phyloP scores from a whole-genome alignment of 345 rosid species.

The Mallotus nudiflorus region DNA sequence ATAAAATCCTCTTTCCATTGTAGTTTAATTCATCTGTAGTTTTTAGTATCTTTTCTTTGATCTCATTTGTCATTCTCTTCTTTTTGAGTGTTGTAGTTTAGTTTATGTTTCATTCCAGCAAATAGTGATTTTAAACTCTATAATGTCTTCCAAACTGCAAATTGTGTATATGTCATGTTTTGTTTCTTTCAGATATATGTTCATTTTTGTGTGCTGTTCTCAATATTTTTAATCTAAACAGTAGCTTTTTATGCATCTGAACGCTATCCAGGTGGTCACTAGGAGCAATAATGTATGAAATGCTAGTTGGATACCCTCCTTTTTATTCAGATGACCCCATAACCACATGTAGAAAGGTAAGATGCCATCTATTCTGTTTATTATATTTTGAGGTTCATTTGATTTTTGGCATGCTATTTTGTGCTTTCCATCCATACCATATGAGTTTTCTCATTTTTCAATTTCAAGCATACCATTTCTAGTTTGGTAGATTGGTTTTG shows the following conservation, averaged over 20 bases:
- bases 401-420: neutral
- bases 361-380: constrained; percentile 17
- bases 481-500: neutral
- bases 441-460: neutral
- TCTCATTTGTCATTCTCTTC: constrained; percentile 4
- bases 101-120: neutral
- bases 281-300: constrained; percentile 97
- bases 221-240: neutral
- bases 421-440: neutral
- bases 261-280: constrained; percentile 92
- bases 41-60: neutral
- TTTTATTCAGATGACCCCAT: constrained; percentile 94
- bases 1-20: constrained; percentile 7
- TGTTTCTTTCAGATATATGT: constrained; percentile 4
- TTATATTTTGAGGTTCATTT: neutral
- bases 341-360: constrained; percentile 90
- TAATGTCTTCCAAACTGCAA: neutral
- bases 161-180: constrained; percentile 14
- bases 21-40: neutral
- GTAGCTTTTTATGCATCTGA: constrained; percentile 14
- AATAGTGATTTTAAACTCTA: constrained; percentile 10
- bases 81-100: neutral
- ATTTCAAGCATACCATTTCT: neutral
- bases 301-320: constrained; percentile 97
- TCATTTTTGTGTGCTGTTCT: constrained; percentile 13